Percentiles rank a stretch among this genome's conserved stretches.
phyloP scores from a whole-genome alignment of 2,329 filamentous ascomycete species.

The Botrytis elliptica region DNA sequence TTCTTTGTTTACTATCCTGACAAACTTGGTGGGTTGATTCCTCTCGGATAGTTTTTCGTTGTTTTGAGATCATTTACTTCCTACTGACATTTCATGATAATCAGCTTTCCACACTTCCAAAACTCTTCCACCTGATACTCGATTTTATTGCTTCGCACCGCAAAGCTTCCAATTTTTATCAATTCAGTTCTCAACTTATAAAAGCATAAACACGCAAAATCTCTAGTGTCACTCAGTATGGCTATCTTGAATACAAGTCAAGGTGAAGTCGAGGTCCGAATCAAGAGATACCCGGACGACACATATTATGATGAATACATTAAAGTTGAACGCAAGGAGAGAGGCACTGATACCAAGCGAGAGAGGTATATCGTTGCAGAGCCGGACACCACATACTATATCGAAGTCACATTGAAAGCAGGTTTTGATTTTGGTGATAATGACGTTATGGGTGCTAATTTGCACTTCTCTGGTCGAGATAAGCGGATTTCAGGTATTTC shows the following conservation, averaged over 20 bases:
- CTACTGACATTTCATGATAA: too few species aligned
- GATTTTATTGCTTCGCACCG: not conserved
- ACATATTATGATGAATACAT: conserved; percentile 22
- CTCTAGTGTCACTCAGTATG: not conserved
- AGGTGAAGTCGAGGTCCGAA: not conserved
- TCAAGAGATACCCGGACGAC: conserved; percentile 4
- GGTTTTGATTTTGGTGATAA: too few species aligned
- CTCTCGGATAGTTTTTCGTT: not conserved
- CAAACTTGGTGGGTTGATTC: too few species aligned
- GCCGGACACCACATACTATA: not conserved
- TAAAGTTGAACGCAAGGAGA: not conserved
- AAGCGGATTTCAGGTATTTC: too few species aligned
- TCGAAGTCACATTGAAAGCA: conserved; percentile 18
- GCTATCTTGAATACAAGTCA: not conserved
- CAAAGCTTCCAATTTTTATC: too few species aligned
- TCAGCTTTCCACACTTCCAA: too few species aligned
- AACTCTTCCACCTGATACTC: fast-evolving
- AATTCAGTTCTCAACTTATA: not conserved
- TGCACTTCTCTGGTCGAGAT: too few species aligned
- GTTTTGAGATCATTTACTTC: not conserved
- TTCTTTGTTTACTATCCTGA: not conserved
- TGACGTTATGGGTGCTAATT: too few species aligned
- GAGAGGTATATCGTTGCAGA: conserved; percentile 21
- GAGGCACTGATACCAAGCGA: not conserved
- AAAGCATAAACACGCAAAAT: too few species aligned